Conservation (phyloP, 805 yeast genomes). For the Pichia membranifaciens region DNA sequence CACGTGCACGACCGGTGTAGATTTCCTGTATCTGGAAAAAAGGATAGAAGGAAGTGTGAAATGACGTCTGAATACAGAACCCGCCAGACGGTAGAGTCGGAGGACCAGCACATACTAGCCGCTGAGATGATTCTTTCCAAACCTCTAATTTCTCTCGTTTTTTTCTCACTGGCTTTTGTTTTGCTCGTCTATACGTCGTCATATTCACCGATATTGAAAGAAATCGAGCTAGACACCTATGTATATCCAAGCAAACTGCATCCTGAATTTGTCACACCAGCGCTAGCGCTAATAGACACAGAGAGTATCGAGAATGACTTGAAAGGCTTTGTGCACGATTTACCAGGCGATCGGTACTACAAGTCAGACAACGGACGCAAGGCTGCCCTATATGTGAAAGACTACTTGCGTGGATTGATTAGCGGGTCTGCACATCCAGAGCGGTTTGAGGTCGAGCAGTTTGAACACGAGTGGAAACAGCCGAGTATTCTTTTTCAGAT, state of each 20-base stretch:
- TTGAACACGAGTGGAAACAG: slow-evolving; percentile 75
- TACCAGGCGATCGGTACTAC: slow-evolving; percentile 61
- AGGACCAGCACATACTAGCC: no score
- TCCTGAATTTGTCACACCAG: slow-evolving; percentile 31
- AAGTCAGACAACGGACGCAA: slow-evolving; percentile 64
- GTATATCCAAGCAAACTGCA: slow-evolving; percentile 46
- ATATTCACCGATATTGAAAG: slow-evolving; percentile 2
- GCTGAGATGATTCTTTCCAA: neutral
- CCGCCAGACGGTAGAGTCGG: no score
- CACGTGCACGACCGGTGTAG: no score
- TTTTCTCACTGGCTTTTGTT: neutral
- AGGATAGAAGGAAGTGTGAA: no score
- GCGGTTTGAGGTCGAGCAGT: slow-evolving; percentile 37
- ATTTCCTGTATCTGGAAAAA: no score
- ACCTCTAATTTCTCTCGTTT: neutral
- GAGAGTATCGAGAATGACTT: slow-evolving; percentile 6
- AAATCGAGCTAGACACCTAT: slow-evolving; percentile 24
- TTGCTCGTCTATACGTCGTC: slow-evolving; percentile 2
- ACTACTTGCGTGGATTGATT: slow-evolving; percentile 33
- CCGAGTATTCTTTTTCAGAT: slow-evolving; percentile 66
- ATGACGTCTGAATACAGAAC: no score
- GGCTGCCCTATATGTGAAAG: slow-evolving; percentile 65
- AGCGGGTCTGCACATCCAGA: slow-evolving; percentile 17
- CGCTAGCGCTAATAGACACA: slow-evolving; percentile 9
- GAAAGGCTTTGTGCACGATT: slow-evolving; percentile 2